A percentile compares a stretch with the other conserved stretches of the same genome.
These are phyloP conservation scores for Maudiozyma barnettii DNA, from an alignment of 805 yeast species.

Conservation along the genomic window DNA sequence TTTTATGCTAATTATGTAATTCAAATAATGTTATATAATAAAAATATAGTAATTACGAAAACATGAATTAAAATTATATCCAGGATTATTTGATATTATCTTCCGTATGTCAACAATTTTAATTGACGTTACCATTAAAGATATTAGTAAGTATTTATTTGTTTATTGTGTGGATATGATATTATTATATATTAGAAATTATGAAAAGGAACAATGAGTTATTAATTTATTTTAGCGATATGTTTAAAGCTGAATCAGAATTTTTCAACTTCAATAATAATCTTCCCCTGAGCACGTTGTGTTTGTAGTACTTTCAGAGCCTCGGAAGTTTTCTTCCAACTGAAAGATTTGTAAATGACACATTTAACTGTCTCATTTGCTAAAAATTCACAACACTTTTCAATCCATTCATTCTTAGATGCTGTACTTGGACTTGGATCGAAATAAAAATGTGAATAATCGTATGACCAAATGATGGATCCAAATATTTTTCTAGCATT, in stretches of 20 bases:
- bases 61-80: no score
- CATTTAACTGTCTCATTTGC: conserved; percentile 39
- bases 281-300: conserved; percentile 58
- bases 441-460: conserved; percentile 30
- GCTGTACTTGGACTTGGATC: conserved; percentile 24
- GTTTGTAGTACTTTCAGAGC: conserved; percentile 46
- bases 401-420: conserved; percentile 31
- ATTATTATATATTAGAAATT: neutral
- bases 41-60: neutral
- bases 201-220: neutral
- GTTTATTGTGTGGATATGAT: neutral
- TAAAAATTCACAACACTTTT: conserved; percentile 38
- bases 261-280: conserved; percentile 40
- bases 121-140: no score
- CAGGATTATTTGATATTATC: no score
- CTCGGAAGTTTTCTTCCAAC: conserved; percentile 42
- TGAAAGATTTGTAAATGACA: conserved; percentile 45
- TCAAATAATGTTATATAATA: no score
- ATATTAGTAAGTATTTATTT: no score
- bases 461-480: conserved; percentile 29
- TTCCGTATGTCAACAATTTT: no score
- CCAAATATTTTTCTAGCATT: conserved; percentile 31
- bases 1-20: no score
- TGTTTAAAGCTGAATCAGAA: conserved; percentile 20
- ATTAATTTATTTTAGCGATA: neutral